Conservation (phyloP, 1,284 basidiomycete species). For the Anthracocystis setariae region DNA sequence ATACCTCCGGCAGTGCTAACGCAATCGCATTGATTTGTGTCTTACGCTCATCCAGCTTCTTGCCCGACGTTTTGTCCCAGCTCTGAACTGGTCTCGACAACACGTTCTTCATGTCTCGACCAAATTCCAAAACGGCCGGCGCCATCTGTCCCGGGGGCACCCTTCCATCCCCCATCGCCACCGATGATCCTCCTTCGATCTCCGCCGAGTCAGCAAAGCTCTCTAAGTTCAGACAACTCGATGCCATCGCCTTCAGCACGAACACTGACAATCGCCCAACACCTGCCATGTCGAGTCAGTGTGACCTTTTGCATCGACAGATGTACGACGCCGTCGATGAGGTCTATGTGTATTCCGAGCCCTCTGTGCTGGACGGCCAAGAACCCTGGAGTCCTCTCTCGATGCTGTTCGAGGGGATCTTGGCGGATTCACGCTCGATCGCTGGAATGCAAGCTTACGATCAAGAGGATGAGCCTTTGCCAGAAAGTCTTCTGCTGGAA, state of each 20-base stretch:
- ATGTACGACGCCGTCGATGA: background rate
- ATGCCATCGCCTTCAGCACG: background rate
- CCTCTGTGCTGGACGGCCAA: background rate
- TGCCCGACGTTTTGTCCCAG: no score
- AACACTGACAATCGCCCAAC: background rate
- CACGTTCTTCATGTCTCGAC: no score
- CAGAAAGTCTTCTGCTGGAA: conserved; percentile 1
- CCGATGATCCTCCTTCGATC: background rate
- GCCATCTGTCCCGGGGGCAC: background rate
- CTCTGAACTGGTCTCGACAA: no score
- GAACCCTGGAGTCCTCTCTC: conserved; percentile 14
- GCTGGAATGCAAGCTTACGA: background rate
- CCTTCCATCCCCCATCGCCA: background rate
- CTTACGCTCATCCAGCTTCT: no score
- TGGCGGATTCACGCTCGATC: conserved; percentile 13
- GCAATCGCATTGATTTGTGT: no score
- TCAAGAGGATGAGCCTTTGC: background rate
- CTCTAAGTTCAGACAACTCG: conserved; percentile 1
- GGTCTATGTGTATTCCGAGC: background rate
- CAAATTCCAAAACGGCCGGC: no score
- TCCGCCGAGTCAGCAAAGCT: background rate
- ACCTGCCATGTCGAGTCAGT: background rate
- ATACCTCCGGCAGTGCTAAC: no score
- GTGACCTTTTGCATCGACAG: background rate
- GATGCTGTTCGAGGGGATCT: conserved; percentile 35